Base-by-base conservation (phyloP, 1,284 basidiomycete genomes). In the Ganoderma boninense region DNA sequence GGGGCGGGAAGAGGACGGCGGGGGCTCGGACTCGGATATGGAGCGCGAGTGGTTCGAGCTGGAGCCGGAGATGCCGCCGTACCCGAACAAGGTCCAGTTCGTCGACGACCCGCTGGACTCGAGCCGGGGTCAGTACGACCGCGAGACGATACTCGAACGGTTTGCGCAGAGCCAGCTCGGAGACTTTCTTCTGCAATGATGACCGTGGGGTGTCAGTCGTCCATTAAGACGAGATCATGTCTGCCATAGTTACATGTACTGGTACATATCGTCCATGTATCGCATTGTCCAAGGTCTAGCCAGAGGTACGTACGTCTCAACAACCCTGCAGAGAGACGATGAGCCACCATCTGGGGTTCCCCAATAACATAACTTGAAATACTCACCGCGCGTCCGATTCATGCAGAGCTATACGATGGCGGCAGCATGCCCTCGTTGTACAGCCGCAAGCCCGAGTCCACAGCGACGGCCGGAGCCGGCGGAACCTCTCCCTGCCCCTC, bases 391-490 rank as follows among this genome's bases (percentile, higher is more conserved):
- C 23, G 23, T 52, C 23, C n/a, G 2, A 2, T 2, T 56, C 54
- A 56, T 8, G 54, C 18, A 5, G 54, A 32, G 29, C 54, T 57
- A 35, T 64, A 64, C 32, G 63, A 49, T 6, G 63, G 63, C 13
- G 63, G 63, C 46, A 64, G 46, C 46, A 38, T 49, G n/a, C 32
- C 29, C 32, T 52, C 18, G 32, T 32, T 38, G 32, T 64, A 64
- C 44, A 64, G 29, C 4, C 63, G 44, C 46, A 64, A 23, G 14
- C 63, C 63, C 14, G 63, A 64, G 4, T 64, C 63, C 64, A 4
- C 16, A n/a, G 26, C 59, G 38, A 38, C 20, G 6, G 5, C 56
- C 56, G 26, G 18, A 23, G 14, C 29, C 13, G 43, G 43, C 0
- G 43, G 14, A 18, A 14, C 14, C 14, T 18, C 43, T 4, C 49